phyloP scores from a whole-genome alignment of 768 basidiomycete genomes.

The Leccinum boreale region DNA sequence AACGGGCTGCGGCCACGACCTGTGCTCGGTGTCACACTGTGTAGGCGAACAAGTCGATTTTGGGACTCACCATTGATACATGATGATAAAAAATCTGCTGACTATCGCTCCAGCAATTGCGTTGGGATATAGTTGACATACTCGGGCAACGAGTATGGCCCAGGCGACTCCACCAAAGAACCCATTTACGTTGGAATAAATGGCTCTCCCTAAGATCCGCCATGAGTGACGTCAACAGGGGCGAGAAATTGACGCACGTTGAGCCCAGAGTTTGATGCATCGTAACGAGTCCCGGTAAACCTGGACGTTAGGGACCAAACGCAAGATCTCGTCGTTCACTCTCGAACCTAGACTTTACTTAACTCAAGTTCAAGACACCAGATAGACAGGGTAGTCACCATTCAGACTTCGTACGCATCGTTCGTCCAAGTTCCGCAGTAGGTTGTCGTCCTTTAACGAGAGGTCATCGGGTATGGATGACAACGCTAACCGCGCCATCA shows the following conservation, averaged over 20 bases:
- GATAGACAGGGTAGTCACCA: slow-evolving; percentile 42
- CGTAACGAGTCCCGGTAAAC: slow-evolving; percentile 94
- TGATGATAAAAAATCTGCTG: slow-evolving; percentile 97
- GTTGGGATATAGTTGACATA: slow-evolving; percentile 97
- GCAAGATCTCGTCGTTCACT: slow-evolving; percentile 93
- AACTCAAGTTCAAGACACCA: slow-evolving; percentile 7
- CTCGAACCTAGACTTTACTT: slow-evolving; percentile 65
- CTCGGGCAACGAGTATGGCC: slow-evolving; percentile 98
- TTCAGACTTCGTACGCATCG: slow-evolving; percentile 92
- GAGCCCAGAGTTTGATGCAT: slow-evolving; percentile 98
- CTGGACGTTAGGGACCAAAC: slow-evolving; percentile 89
- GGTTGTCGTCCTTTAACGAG: slow-evolving; percentile 84
- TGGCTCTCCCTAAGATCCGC: slow-evolving; percentile 69
- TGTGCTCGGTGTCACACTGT: slow-evolving; percentile 32
- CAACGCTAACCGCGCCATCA: slow-evolving; percentile 86
- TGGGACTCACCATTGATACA: slow-evolving; percentile 88
- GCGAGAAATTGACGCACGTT: slow-evolving; percentile 54
- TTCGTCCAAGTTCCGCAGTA: slow-evolving; percentile 91
- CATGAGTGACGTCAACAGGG: slow-evolving; percentile 4
- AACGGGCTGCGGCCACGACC: slow-evolving; percentile 99
- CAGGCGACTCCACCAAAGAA: slow-evolving; percentile 98
- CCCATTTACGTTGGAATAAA: slow-evolving; percentile 97
- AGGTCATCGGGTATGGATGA: slow-evolving; percentile 91
- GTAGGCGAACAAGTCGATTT: slow-evolving; percentile 1
- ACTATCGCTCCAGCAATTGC: slow-evolving; percentile 94